Evolutionary conservation across 169 alveolate species (phyloP).

Genomic region (Perkinsus chesapeaki): DNA sequence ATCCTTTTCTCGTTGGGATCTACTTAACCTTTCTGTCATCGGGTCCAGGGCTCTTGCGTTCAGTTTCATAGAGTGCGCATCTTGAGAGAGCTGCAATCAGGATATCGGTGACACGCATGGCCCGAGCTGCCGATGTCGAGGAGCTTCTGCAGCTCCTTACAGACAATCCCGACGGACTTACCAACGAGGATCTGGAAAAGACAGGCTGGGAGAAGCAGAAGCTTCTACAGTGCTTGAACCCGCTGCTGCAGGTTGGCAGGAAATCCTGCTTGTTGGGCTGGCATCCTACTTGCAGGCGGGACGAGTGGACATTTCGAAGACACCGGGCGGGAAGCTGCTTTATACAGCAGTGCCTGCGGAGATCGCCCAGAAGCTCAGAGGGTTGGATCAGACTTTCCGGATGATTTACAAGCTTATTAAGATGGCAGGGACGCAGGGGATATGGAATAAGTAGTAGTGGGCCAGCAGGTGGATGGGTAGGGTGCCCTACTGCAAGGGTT

Average conservation of each 20-base stretch:
- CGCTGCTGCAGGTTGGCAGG: neutral
- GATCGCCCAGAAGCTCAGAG: neutral
- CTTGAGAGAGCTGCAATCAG: neutral
- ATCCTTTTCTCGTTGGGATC: too few relatives aligned
- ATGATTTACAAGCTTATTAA: neutral
- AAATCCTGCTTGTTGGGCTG: neutral
- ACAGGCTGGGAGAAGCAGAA: neutral
- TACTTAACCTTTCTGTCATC: too few relatives aligned
- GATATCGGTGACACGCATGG: neutral
- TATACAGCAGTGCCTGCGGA: neutral
- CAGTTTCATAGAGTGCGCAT: neutral
- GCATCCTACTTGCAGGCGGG: neutral
- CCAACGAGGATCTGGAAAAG: neutral
- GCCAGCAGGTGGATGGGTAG: neutral
- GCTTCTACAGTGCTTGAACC: neutral
- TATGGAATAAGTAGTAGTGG: neutral
- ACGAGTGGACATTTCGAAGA: neutral
- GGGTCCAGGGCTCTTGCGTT: neutral
- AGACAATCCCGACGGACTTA: neutral
- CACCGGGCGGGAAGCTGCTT: neutral
- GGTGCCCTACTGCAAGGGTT: too few relatives aligned
- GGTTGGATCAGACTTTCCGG: neutral
- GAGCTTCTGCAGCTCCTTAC: neutral
- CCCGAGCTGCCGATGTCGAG: neutral
- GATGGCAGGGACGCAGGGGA: neutral